These are phyloP conservation scores for Syncephalastrum monosporum DNA, from an alignment of 371 early-diverging fungal species.

Conservation along the genomic window DNA sequence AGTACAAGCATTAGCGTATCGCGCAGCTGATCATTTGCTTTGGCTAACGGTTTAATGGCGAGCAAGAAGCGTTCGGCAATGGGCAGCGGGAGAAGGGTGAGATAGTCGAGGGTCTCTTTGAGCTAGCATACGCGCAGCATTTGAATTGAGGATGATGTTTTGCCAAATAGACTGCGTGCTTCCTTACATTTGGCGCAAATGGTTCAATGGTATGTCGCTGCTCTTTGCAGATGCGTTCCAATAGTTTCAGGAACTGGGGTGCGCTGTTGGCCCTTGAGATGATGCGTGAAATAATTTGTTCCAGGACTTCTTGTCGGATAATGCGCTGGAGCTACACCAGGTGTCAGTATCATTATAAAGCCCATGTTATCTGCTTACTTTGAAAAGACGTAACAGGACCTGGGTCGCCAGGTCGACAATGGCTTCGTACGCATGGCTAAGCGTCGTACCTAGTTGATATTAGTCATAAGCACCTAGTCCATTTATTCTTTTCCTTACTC, in stretches of 20 bases:
- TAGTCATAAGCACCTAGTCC: neutral
- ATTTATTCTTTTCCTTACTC: neutral
- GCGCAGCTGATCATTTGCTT: constrained; percentile 47
- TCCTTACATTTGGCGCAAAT: constrained; percentile 29
- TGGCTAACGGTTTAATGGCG: constrained; percentile 51
- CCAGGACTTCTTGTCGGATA: constrained; percentile 59
- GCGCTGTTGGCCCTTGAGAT: constrained; percentile 55
- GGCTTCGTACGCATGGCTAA: neutral
- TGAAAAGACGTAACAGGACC: constrained; percentile 49
- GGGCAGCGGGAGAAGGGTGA: constrained; percentile 51
- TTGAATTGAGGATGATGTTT: neutral
- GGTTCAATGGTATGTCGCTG: constrained; percentile 33
- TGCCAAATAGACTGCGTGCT: neutral
- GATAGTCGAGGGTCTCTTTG: constrained; percentile 59
- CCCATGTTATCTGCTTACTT: constrained; percentile 24
- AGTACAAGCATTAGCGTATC: constrained; percentile 59
- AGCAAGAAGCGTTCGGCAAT: constrained; percentile 52
- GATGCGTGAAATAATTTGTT: constrained; percentile 60
- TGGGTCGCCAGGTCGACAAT: constrained; percentile 34
- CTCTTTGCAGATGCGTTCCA: constrained; percentile 46
- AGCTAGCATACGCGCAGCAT: constrained; percentile 27
- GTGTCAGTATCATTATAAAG: constrained; percentile 3
- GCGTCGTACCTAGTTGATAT: neutral
- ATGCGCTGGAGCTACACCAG: constrained; percentile 48
- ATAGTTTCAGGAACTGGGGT: constrained; percentile 43